Percentiles rank a stretch among this genome's conserved stretches.
Evolutionary conservation across 192 early-diverging fungal genomes (phyloP).

Genomic region (Chytriomyces sp.): DNA sequence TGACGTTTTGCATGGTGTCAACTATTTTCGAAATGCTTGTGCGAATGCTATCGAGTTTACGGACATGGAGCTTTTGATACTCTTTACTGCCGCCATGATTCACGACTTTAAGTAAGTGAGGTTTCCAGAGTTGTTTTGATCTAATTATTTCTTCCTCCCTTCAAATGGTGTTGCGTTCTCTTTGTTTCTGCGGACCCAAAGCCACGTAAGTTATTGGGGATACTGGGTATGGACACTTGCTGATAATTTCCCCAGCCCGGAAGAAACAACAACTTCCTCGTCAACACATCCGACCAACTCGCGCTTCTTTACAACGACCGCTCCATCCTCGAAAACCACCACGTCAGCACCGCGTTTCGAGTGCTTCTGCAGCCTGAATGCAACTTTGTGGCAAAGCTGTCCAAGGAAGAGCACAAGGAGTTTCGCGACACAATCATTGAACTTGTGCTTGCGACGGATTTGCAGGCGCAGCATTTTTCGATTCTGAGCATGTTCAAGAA

Average conservation of each 20-base stretch:
- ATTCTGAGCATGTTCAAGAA: slow-evolving; percentile 57
- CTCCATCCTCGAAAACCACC: slow-evolving; percentile 60
- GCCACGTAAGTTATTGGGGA: neutral
- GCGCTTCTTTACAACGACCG: slow-evolving; percentile 62
- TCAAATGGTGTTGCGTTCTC: too few relatives aligned
- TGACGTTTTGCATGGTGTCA: slow-evolving; percentile 56
- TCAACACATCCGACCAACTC: slow-evolving; percentile 44
- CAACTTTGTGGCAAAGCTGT: slow-evolving; percentile 54
- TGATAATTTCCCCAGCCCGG: slow-evolving; percentile 34
- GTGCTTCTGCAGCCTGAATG: slow-evolving; percentile 45
- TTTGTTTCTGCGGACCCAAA: too few relatives aligned
- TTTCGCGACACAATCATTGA: slow-evolving; percentile 55
- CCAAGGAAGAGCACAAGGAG: slow-evolving; percentile 42
- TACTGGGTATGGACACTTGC: neutral
- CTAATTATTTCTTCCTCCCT: too few relatives aligned
- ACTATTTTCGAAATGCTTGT: slow-evolving; percentile 3
- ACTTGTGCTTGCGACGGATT: slow-evolving; percentile 61
- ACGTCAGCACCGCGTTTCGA: slow-evolving; percentile 48
- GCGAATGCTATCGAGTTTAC: slow-evolving; percentile 20
- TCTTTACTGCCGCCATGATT: slow-evolving; percentile 56
- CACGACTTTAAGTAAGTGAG: slow-evolving; percentile 36
- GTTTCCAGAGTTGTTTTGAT: too few relatives aligned
- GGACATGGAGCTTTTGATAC: slow-evolving; percentile 52
- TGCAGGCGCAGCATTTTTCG: slow-evolving; percentile 51
- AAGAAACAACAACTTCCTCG: slow-evolving; percentile 57